Base-by-base conservation (phyloP, 2,329 filamentous ascomycete species). In the Leptographium wingfieldii region DNA sequence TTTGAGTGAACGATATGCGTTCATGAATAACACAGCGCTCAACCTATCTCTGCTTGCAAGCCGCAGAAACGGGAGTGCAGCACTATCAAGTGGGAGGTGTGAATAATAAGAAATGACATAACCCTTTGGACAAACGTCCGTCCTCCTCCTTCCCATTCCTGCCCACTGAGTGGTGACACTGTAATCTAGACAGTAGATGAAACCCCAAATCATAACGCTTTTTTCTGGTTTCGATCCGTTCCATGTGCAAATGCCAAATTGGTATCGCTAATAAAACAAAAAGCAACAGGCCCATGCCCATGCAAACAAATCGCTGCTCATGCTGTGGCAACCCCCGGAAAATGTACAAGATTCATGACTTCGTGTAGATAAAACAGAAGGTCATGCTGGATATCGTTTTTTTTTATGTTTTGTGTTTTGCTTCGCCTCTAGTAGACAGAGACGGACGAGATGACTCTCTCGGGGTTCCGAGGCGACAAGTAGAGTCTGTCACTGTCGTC, bases 401-500 rank as follows among this genome's bases (percentile, higher is more conserved):
- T 22, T 40, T 27, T 3, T 48, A n/a, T 2, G 29, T 16, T 16
- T 19, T 52, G 22, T 33, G 5, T 11, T 19, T 38, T 55, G 51
- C 19, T 33, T 3, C 25, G 35, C 11, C 48, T 48, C 48, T 76
- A 84, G 72, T 82, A 83, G 66, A 82, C 79, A 65, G 79, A 77
- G 72, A 83, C 81, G 68, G 78, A 72, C 59, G 80, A 77, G 63
- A 81, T 75, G 64, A 83, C 67, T 63, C 78, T 73, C 62, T 75
- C 71, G 27, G 79, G 73, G 66, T 77, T 80, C 66, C 77, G 74
- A 52, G 76, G 71, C 63, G 79, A 76, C 65, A 81, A 70, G 70
- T 81, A 83, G 72, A 76, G 81, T 62, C 76, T 77, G 61, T 80
- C 76, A 61, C 75, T 73, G 70, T 79, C 81, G 68, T 72, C 71